These are phyloP conservation scores for Fusarium dlaminii DNA, from an alignment of 2,329 filamentous ascomycete species.

Conservation along the genomic window DNA sequence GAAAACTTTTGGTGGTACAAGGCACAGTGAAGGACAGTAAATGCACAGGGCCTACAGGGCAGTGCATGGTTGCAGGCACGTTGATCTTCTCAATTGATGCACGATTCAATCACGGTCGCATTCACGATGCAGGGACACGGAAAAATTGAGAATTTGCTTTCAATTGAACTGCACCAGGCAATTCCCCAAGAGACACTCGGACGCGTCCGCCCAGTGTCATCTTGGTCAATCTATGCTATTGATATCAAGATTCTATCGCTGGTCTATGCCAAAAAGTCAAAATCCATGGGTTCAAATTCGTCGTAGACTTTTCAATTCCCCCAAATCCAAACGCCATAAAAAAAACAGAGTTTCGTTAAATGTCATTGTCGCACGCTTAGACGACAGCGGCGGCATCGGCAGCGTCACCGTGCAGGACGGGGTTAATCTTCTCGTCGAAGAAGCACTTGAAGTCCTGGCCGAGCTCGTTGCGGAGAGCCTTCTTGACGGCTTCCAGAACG, in stretches of 20 bases:
- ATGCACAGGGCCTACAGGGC: background rate
- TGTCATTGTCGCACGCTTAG: constrained; percentile 2
- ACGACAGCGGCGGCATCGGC: constrained; percentile 39
- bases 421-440: constrained; percentile 78
- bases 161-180: constrained; percentile 36
- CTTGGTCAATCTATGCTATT: constrained; percentile 31
- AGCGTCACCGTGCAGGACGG: constrained; percentile 61
- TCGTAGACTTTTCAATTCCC: constrained; percentile 22
- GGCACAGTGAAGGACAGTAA: background rate
- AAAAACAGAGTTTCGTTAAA: constrained; percentile 7
- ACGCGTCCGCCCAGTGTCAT: background rate
- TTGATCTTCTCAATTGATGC: background rate
- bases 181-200: constrained; percentile 14
- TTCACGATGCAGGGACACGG: background rate
- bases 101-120: background rate
- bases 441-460: constrained; percentile 79
- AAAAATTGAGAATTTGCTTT: constrained; percentile 27
- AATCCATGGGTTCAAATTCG: constrained; percentile 21
- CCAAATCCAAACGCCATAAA: constrained; percentile 26
- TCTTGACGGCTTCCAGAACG: constrained; percentile 73
- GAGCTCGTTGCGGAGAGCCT: constrained; percentile 72
- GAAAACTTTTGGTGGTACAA: background rate
- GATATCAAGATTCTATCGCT: constrained; percentile 40
- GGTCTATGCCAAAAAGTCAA: constrained; percentile 33
- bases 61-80: background rate